phyloP scores from a whole-genome alignment of 179 eudicot genomes.

The Actinidia polygama region DNA sequence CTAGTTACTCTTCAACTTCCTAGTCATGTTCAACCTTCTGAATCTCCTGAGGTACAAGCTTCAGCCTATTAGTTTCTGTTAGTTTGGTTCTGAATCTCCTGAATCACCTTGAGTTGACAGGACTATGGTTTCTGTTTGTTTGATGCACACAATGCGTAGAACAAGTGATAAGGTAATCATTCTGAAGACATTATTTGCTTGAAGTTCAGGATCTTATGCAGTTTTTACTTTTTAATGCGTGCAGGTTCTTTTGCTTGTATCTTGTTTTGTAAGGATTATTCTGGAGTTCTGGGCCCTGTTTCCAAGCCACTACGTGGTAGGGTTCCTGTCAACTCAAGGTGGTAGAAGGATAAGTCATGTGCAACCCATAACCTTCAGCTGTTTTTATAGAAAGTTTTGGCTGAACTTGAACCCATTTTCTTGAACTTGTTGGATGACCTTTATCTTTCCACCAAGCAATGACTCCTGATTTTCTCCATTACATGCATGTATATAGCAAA shows the following conservation, averaged over 20 bases:
- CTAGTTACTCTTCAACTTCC: constrained; percentile 76
- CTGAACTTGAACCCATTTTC: background rate
- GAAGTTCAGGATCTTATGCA: background rate
- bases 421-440: background rate
- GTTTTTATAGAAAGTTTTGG: background rate
- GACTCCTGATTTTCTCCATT: background rate
- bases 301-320: background rate
- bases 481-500: background rate
- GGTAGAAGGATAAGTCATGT: background rate
- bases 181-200: constrained; percentile 4
- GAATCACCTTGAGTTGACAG: too few species aligned
- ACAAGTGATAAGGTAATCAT: constrained; percentile 7
- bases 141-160: background rate
- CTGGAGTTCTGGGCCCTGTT: constrained; percentile 8
- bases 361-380: background rate
- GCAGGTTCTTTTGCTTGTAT: background rate
- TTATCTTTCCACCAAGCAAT: background rate
- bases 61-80: background rate
- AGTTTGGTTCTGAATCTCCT: too few species aligned
- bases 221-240: background rate
- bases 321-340: background rate
- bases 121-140: background rate
- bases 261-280: background rate
- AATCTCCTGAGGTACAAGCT: constrained; percentile 74
- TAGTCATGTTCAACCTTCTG: constrained; percentile 48